Base-by-base conservation (phyloP, 2,329 filamentous ascomycete genomes). In the Aureobasidium uvarum region DNA sequence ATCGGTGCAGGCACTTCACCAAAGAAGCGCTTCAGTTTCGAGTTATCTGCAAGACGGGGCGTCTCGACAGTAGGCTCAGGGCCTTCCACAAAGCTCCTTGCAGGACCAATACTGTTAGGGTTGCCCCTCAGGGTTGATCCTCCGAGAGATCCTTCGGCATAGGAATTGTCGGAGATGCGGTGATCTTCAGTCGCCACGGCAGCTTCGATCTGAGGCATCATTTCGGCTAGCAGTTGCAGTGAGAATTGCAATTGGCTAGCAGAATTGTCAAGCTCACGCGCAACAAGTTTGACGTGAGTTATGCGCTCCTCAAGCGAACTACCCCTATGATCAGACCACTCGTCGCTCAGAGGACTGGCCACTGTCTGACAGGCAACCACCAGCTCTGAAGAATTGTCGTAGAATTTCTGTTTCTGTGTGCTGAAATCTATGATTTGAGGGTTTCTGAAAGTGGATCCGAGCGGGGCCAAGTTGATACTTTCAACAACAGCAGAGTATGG, bases 311-410 rank as follows among this genome's bases (percentile, higher is more conserved):
- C 94, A 36, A 99, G 81, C 8, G 93, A 90, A 74, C 96, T 92
- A 1, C 92, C 92, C 50, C 92, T 87, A n/a, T 93, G 83, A 74
- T 96, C 92, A 4, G 93, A 87, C 95, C 95, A 99, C 78, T 99
- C 95, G 74, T 99, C 95, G 10, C 89, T 91, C 50, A 99, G 78
- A 6, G 95, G 95, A 10, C 91, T 91, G 6, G 92, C 91, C n/a
- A 98, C 89, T 28, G 90, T 87, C 77, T 99, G 95, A 72, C 93
- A 97, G 66, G 89, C 87, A 58, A 96, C 79, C 4, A 98, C 80
- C 33, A 99, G 84, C 74, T 98, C 95, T 10, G 92, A 93, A 64
- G 96, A 89, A 66, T 92, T 90, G 76, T 98, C 95, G 77, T 98
- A 98, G 20, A 96, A 82, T 71, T 89, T 90, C 76, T 99, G 95